Percentiles rank a stretch among this genome's conserved stretches.
Evolutionary conservation across 1,284 basidiomycete genomes (phyloP).

Genomic region (Cutaneotrichosporon cavernicola): DNA sequence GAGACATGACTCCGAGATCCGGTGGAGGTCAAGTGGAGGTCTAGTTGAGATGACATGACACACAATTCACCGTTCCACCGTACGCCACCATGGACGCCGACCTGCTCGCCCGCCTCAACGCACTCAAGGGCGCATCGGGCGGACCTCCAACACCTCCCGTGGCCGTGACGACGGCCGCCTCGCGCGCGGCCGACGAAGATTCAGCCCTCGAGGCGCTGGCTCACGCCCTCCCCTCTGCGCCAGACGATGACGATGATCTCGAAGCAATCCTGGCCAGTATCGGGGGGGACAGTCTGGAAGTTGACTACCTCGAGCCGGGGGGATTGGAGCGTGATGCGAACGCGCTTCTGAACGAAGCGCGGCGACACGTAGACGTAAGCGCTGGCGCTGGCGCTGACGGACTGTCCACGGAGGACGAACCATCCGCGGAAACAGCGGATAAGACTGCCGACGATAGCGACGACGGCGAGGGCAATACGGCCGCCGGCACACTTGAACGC

Average conservation of each 20-base stretch:
- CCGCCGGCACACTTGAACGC: conserved; percentile 7
- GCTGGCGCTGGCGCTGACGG: too few species aligned
- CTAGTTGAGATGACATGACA: not conserved
- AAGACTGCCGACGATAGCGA: not conserved
- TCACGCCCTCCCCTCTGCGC: conserved; percentile 16
- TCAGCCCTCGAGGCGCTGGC: conserved; percentile 35
- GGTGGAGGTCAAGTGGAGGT: not conserved
- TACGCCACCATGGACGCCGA: conserved; percentile 12
- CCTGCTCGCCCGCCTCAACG: conserved; percentile 9
- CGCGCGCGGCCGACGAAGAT: conserved; percentile 26
- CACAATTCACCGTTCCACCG: not conserved
- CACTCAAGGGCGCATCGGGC: conserved; percentile 7
- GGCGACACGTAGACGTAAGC: too few species aligned
- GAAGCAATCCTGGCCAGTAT: conserved; percentile 25
- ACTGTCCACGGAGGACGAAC: too few species aligned
- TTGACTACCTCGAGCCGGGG: conserved; percentile 5
- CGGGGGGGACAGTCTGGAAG: conserved; percentile 7
- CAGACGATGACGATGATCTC: conserved; percentile 22
- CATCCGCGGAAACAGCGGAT: not conserved
- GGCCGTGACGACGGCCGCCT: not conserved
- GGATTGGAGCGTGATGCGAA: not conserved
- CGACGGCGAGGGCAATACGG: conserved; percentile 10
- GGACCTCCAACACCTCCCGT: not conserved
- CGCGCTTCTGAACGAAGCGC: not conserved
- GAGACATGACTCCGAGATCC: not conserved